Evolutionary conservation across 2,329 filamentous ascomycete genomes (phyloP), one percentile per base, ranked within the genome.

Genomic region (Fusarium nelsonii): DNA sequence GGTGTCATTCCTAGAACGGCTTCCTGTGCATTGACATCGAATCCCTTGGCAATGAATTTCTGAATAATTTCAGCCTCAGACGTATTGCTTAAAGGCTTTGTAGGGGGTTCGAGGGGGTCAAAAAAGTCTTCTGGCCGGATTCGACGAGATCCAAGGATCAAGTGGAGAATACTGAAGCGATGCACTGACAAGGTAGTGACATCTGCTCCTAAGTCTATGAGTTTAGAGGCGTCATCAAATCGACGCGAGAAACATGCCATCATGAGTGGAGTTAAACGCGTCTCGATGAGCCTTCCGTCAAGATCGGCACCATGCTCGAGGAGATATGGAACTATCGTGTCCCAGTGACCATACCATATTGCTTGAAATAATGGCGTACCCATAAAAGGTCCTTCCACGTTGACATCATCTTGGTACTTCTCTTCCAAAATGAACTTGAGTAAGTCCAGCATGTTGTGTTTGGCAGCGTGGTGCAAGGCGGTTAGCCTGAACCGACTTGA

Each of bases 1-100:
- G 73, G 73, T 8, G 73, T 75, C 73, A 75, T 75, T n/a, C 73
- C 73, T 10, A 74, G 45, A 16, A 75, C 49, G 18, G 68, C 63
- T 52, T 75, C 73, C 18, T 68, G 61, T n/a, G 72, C 65, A 33
- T 75, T 64, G 14, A 75, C 70, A 32, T 74, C 71, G 7, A 75
- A 74, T 8, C 73, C 73, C 45, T 68, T 72, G 49, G 64, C 56
- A 14, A 75, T 62, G 16, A 75, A 72, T 5, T 74, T 75, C 36
- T 62, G 36, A 30, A 75, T 74, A 36, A 75, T 72, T n/a, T 75
- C 73, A 20, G 67, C 58, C 49, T 75, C 73, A 9, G 73, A 66
- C 4, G 62, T 58, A 8, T 54, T 58, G 52, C 61, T 71, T 8
- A 32, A 18, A 8, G 59, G 36, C 14, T 62, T 54, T 12, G 57